Conservation (phyloP, 441 rosid genomes). For the Sinapis alba region DNA sequence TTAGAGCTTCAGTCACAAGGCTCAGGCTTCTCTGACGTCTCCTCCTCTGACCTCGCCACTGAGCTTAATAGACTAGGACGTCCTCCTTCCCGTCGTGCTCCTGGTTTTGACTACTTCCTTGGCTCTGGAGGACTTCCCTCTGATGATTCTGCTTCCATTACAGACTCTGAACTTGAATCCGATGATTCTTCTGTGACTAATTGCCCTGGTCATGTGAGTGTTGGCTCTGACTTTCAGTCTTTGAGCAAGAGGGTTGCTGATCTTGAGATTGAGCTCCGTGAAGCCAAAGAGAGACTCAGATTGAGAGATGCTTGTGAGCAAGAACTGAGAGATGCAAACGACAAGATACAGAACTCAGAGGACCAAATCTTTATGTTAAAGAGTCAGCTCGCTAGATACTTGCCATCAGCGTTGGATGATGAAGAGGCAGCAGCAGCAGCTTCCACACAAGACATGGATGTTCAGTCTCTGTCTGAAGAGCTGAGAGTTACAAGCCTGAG, state of each 20-base stretch:
- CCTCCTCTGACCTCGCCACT: constrained; percentile 55
- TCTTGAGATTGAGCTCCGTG: constrained; percentile 76
- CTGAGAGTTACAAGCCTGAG: constrained; percentile 56
- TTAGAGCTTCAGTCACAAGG: constrained; percentile 82
- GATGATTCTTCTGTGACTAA: constrained; percentile 79
- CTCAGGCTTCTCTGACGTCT: constrained; percentile 64
- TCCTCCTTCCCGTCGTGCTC: constrained; percentile 76
- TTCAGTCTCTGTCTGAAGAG: constrained; percentile 53
- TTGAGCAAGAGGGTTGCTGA: constrained; percentile 52
- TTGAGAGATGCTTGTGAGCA: constrained; percentile 57
- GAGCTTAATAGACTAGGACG: constrained; percentile 51
- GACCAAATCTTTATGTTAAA: constrained; percentile 63
- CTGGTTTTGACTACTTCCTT: constrained; percentile 83
- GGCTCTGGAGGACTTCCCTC: constrained; percentile 58
- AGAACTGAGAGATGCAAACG: constrained; percentile 60
- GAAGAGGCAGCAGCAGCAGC: background rate
- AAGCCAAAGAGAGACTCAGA: constrained; percentile 66
- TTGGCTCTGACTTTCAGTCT: constrained; percentile 56
- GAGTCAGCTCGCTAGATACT: constrained; percentile 50
- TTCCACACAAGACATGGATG: constrained; percentile 28
- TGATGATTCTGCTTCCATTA: constrained; percentile 70
- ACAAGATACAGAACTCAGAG: constrained; percentile 48
- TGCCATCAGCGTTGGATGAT: constrained; percentile 43
- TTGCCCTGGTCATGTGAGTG: constrained; percentile 50
- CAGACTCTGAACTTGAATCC: constrained; percentile 79